Evolutionary conservation across 176 grass and related monocot genomes (phyloP).

Genomic region (Bothriochloa decipiens): DNA sequence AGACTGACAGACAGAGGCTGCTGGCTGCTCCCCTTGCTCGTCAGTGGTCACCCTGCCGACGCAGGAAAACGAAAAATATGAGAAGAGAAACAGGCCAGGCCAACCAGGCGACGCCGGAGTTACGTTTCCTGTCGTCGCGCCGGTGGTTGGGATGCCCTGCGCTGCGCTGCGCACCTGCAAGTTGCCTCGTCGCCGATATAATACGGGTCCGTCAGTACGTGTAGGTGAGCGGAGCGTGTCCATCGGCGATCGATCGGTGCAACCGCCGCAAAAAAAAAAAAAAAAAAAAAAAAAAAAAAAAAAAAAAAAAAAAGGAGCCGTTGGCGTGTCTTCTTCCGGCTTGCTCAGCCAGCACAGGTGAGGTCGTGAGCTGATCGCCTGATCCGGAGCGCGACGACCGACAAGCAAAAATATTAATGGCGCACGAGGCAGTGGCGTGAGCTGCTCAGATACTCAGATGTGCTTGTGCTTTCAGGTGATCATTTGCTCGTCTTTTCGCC

Average conservation of each 20-base stretch:
- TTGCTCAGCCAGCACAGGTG: not conserved
- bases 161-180: not conserved
- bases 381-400: not conserved
- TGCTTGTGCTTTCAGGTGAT: constrained; percentile 3
- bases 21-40: not conserved
- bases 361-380: not conserved
- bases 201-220: not conserved
- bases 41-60: not conserved
- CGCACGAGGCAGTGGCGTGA: not conserved
- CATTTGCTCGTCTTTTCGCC: not conserved
- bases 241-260: not conserved
- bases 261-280: not conserved
- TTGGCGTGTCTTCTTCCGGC: not conserved
- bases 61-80: not conserved
- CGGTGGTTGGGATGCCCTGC: constrained; percentile 13
- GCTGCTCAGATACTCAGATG: not conserved
- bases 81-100: not conserved
- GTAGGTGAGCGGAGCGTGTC: not conserved
- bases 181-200: not conserved
- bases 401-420: constrained; percentile 9
- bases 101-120: not conserved
- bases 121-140: not conserved
- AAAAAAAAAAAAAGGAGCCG: not conserved
- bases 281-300: not conserved
- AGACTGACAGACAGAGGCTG: not conserved